Evolutionary conservation across 2,329 filamentous ascomycete genomes (phyloP), one percentile per base, ranked within the genome.

Genomic region (Lomentospora prolificans): DNA sequence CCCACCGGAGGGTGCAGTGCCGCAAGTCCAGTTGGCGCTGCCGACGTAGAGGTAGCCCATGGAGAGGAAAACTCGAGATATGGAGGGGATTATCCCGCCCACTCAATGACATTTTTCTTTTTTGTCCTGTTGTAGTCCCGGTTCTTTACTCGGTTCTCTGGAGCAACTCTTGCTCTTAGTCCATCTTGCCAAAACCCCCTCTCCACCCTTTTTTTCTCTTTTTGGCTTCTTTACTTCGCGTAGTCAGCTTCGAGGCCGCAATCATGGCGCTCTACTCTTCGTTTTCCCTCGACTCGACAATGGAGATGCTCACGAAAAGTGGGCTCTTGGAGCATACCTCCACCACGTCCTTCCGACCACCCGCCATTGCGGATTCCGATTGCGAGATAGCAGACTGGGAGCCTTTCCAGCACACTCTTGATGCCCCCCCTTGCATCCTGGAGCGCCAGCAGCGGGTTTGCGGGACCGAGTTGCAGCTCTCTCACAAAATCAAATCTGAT

Each of bases 341-440:
- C 28, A 31, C 53, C 31, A 10, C 9, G n/a, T 41, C 22, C 10
- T 28, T 25, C 17, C 53, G 22, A 22, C 53, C 53, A n/a, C 30
- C 14, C 44, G 10, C 12, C 4, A 55, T 55, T 30, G 22, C 31
- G 14, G 53, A 55, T n/a, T 30, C 44, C 25, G 53, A 55, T 50
- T 36, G 9, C 30, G 53, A 55, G 22, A 39, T 50, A 6, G 28
- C 39, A 12, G 53, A 41, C 4, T 25, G 28, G 30, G 53, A 51
- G 9, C 14, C 4, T 12, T 27, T n/a, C 39, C 7, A 48, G 22
- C 53, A 22, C 9, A 14, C 33, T 24, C 25, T 55, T 10, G 39
- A 48, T n/a, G 30, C 22, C 14, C 53, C 53, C 14, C 27, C 41
- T 5, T 30, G 36, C 53, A 30, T 55, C 24, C 41, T 31, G 12